Base-by-base conservation (phyloP, 2,329 filamentous ascomycete species). In the Biscogniauxia sp. region DNA sequence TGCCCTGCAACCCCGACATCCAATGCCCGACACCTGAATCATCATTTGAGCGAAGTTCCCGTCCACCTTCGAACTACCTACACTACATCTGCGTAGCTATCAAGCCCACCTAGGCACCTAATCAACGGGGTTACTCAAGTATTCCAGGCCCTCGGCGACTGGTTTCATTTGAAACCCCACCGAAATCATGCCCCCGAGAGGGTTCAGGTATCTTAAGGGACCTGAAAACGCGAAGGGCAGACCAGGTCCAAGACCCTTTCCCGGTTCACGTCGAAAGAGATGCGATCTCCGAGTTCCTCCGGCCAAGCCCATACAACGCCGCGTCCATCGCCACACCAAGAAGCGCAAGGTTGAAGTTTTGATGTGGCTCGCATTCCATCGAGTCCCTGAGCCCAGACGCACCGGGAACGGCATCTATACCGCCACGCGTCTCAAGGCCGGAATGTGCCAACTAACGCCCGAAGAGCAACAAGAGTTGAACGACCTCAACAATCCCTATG, bases 281-380 rank as follows among this genome's bases (percentile, higher is more conserved):
- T 61, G 53, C 54, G 54, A 64, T 37, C 54, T 63, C 59, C 54
- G 59, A 51, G 61, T 62, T 23, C 55, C 61, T 49, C 59, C 62
- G 2, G 53, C 41, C n/a, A 28, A 61, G 26, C 54, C 51, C 20
- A 52, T 63, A 50, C 9, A 55, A 23, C 54, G 32, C 8, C 45
- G 37, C 7, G 25, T 49, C 20, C 51, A 11, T 23, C 20, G 25
- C 2, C 56, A 59, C 28, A 11, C 51, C 25, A 54, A 23, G 52
- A 52, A 55, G 53, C 32, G 51, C 20, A 57, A 59, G 45, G 51
- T 54, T 23, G 26, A 55, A 11, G 45, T 59, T 8, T 20, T 62
- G 11, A 32, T 37, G 8, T 58, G 45, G 20, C 3, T 56, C 17
- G 17, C 59, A 37, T 45, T 54, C 32, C 28, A 61, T 51, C 54